A percentile compares a stretch with the other conserved stretches of the same genome.
These are phyloP conservation scores for Hanseniaspora occidentalis DNA, from an alignment of 805 yeast genomes.

Conservation along the genomic window DNA sequence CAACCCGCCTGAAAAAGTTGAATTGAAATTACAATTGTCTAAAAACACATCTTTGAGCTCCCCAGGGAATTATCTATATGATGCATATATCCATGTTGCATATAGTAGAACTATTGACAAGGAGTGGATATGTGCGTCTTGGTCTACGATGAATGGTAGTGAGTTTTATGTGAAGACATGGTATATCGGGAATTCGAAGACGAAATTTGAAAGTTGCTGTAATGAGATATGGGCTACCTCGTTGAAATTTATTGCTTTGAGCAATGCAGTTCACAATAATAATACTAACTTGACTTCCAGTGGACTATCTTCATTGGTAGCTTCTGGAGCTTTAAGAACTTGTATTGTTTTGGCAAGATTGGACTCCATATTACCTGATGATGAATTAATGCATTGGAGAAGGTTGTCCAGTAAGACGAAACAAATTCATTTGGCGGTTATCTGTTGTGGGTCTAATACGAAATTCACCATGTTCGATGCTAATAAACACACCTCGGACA, in stretches of 20 bases:
- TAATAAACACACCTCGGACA: slow-evolving; percentile 23
- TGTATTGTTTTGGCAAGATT: slow-evolving; percentile 58
- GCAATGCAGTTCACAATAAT: slow-evolving; percentile 32
- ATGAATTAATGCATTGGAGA: slow-evolving; percentile 71
- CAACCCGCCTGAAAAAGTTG: slow-evolving; percentile 30
- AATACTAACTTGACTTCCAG: not conserved
- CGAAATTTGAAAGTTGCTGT: slow-evolving; percentile 41
- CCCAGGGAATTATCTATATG: slow-evolving; percentile 26
- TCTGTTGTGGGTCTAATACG: slow-evolving; percentile 52
- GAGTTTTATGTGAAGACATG: slow-evolving; percentile 52
- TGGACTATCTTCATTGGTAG: not conserved
- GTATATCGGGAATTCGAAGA: slow-evolving; percentile 31
- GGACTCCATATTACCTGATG: slow-evolving; percentile 68
- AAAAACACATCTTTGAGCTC: slow-evolving; percentile 8
- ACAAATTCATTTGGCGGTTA: slow-evolving; percentile 51
- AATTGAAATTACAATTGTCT: slow-evolving; percentile 22
- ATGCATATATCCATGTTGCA: slow-evolving; percentile 71
- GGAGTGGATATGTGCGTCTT: slow-evolving; percentile 76
- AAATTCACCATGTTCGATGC: slow-evolving; percentile 28
- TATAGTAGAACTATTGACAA: slow-evolving; percentile 73
- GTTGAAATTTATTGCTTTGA: slow-evolving; percentile 22
- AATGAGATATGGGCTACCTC: slow-evolving; percentile 59
- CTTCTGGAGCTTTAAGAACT: slow-evolving; percentile 15
- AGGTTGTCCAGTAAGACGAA: slow-evolving; percentile 46
- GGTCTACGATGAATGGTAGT: slow-evolving; percentile 78